phyloP scores from a whole-genome alignment of 768 basidiomycete genomes.

The Lentinula aciculospora region DNA sequence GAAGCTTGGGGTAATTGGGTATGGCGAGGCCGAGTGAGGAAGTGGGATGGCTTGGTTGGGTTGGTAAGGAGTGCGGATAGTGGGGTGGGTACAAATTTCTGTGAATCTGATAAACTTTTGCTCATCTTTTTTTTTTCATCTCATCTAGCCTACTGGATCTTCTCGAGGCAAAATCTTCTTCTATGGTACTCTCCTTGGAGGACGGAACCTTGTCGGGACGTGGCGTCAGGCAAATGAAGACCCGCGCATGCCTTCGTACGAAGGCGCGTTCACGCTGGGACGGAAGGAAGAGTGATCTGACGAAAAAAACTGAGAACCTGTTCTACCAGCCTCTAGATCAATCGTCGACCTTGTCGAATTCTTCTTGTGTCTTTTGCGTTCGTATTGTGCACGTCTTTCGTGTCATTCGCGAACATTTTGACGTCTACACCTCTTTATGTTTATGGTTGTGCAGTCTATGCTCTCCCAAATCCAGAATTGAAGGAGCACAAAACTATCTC shows the following conservation, averaged over 20 bases:
- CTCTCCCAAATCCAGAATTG: no score
- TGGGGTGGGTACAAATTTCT: conserved; percentile 17
- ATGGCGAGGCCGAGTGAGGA: conserved; percentile 29
- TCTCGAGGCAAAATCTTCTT: conserved; percentile 35
- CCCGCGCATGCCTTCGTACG: conserved; percentile 44
- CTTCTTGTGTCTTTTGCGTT: no score
- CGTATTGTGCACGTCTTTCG: no score
- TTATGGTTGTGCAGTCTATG: no score
- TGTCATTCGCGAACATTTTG: no score
- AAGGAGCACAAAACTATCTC: no score
- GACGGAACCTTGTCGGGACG: conserved; percentile 62
- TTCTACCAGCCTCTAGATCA: neutral
- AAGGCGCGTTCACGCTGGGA: conserved; percentile 62
- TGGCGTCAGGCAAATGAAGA: conserved; percentile 54
- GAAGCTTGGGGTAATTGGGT: conserved; percentile 29
- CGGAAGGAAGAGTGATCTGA: conserved; percentile 32
- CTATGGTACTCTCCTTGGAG: conserved; percentile 66
- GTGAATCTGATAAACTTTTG: no score
- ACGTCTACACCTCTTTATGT: no score
- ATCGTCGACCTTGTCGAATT: no score
- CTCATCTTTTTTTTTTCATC: neutral
- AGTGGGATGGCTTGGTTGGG: conserved; percentile 30
- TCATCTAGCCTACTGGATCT: neutral
- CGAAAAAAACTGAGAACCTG: no score
- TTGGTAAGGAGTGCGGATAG: neutral